phyloP scores from a whole-genome alignment of 257 asterid genomes.

The Solanum piurae region DNA sequence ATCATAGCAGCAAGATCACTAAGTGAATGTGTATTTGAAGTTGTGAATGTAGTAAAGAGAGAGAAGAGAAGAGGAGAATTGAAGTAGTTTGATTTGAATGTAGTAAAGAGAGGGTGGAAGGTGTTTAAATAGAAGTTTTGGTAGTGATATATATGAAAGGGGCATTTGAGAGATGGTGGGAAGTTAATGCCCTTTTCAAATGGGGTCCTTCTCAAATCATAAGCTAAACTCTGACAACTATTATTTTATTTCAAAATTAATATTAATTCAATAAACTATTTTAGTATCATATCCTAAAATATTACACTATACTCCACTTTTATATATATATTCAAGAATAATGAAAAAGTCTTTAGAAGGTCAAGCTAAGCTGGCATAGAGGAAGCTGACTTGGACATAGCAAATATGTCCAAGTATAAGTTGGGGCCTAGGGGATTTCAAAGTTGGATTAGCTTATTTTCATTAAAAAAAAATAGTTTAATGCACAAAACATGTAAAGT shows the following conservation, averaged over 20 bases:
- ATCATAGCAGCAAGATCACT: not conserved
- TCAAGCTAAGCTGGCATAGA: conserved; percentile 20
- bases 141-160: conserved; percentile 6
- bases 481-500: not conserved
- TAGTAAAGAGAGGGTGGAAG: conserved; percentile 16
- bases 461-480: not conserved
- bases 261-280: conserved; percentile 1
- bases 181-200: conserved; percentile 15
- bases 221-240: conserved; percentile 21
- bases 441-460: not conserved
- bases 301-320: not conserved
- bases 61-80: conserved; percentile 5
- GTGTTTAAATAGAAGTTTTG: conserved; percentile 44
- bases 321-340: not conserved
- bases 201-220: conserved; percentile 32
- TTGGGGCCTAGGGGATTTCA: not conserved
- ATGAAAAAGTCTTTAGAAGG: conserved; percentile 4
- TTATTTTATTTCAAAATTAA: conserved; percentile 5
- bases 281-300: not conserved
- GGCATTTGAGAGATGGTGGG: conserved; percentile 41
- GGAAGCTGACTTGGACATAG: conserved; percentile 19
- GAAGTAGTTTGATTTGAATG: conserved; percentile 6
- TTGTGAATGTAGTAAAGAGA: not conserved
- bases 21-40: not conserved
- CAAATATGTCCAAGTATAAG: conserved; percentile 30